A percentile compares a stretch with the other conserved stretches of the same genome.
These are phyloP conservation scores for Triticum timopheevii DNA, from an alignment of 176 grass and related monocot genomes.

Conservation along the genomic window DNA sequence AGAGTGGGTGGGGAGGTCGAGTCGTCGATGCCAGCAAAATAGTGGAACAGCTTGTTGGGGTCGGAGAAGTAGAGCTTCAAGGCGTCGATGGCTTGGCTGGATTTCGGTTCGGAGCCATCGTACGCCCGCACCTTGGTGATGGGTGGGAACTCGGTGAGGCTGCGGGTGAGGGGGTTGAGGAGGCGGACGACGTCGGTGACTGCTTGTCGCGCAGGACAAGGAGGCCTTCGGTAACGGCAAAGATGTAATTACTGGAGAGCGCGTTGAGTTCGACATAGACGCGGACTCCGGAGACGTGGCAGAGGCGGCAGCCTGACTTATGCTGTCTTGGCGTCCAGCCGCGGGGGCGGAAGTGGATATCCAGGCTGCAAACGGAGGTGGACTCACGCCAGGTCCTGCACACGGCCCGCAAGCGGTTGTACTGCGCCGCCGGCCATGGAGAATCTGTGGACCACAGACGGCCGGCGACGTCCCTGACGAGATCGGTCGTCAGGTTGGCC, in stretches of 20 bases:
- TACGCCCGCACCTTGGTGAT: not conserved
- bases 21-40: not conserved
- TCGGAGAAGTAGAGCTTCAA: not conserved
- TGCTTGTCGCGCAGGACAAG: conserved; percentile 4
- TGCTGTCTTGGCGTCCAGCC: not conserved
- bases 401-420: not conserved
- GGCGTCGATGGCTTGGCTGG: not conserved
- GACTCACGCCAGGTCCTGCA: conserved; percentile 8
- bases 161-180: conserved; percentile 17
- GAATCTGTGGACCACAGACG: not conserved
- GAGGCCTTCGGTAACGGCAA: not conserved
- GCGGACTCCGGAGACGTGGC: not conserved
- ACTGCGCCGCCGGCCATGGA: not conserved
- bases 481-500: not conserved
- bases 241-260: not conserved
- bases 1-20: not conserved
- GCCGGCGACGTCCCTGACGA: not conserved
- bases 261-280: not conserved
- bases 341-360: conserved; percentile 4
- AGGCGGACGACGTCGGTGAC: not conserved
- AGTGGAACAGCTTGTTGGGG: no score
- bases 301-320: not conserved
- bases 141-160: not conserved
- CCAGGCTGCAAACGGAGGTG: not conserved
- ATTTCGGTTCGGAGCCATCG: not conserved